Percentiles rank a stretch among this genome's conserved stretches.
These are phyloP conservation scores for Ganoderma boninense DNA, from an alignment of 1,284 basidiomycete genomes.

Conservation along the genomic window DNA sequence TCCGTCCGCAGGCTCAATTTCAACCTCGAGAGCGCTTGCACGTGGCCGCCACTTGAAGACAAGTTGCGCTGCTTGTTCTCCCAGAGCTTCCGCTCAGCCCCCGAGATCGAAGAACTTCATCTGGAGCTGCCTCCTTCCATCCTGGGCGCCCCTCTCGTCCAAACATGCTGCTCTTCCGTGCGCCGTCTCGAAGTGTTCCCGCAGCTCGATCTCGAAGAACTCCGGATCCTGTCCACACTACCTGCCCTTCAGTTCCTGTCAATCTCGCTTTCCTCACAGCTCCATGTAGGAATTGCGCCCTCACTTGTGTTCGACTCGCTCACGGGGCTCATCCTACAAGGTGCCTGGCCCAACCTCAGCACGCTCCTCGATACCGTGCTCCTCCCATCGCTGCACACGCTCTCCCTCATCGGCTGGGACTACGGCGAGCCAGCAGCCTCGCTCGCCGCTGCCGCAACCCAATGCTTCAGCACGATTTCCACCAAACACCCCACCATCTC, in stretches of 20 bases:
- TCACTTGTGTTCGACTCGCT: not conserved
- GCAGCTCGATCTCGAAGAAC: not conserved
- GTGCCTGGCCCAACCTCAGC: not conserved
- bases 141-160: not conserved
- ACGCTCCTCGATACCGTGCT: not conserved
- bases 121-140: not conserved
- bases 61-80: not conserved
- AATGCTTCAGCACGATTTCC: constrained; percentile 8
- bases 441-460: not conserved
- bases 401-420: not conserved
- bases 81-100: not conserved
- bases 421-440: not conserved
- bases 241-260: not conserved
- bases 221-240: not conserved
- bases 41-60: not conserved
- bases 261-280: not conserved
- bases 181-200: not conserved
- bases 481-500: not conserved
- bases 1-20: constrained; percentile 1
- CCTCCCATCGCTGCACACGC: constrained; percentile 4
- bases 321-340: not conserved
- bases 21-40: not conserved
- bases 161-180: not conserved
- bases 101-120: not conserved
- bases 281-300: not conserved